phyloP scores from a whole-genome alignment of 2,329 filamentous ascomycete species.

The Nectriaceae sp. region DNA sequence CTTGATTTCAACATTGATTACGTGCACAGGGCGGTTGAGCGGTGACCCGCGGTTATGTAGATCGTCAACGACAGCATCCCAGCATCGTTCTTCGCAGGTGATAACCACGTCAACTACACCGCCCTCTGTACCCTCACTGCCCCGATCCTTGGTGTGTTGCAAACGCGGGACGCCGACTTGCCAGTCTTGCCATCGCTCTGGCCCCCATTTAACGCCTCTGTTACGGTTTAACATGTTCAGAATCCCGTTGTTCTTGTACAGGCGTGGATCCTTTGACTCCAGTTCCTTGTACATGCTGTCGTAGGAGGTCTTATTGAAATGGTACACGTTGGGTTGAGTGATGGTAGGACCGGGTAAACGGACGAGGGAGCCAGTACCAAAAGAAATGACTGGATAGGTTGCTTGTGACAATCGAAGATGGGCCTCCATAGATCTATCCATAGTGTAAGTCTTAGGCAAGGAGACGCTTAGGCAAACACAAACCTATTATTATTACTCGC shows the following conservation, averaged over 20 bases:
- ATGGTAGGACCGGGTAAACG: constrained; percentile 90
- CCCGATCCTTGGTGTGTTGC: constrained; percentile 74
- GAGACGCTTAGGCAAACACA: constrained; percentile 24
- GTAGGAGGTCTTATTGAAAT: constrained; percentile 97
- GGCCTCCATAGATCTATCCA: constrained; percentile 77
- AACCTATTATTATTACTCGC: constrained; percentile 97
- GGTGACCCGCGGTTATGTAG: constrained; percentile 81
- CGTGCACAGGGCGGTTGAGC: constrained; percentile 90
- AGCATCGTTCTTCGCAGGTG: constrained; percentile 96
- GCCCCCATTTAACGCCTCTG: constrained; percentile 87
- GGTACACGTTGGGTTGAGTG: constrained; percentile 93
- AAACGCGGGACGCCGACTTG: constrained; percentile 80
- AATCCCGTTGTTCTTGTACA: constrained; percentile 91
- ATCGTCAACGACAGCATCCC: constrained; percentile 97
- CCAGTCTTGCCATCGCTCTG: constrained; percentile 98
- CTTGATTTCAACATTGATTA: constrained; percentile 98
- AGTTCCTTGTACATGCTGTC: constrained; percentile 93
- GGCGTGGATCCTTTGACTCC: constrained; percentile 76
- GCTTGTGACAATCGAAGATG: constrained; percentile 87
- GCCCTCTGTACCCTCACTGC: constrained; percentile 78
- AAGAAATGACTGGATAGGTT: constrained; percentile 93
- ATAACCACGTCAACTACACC: constrained; percentile 93
- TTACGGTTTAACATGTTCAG: constrained; percentile 96
- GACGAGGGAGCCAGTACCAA: constrained; percentile 93
- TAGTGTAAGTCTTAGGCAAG: not conserved